These are phyloP conservation scores for Linum lewisii DNA, from an alignment of 345 rosid genomes.

Conservation along the genomic window DNA sequence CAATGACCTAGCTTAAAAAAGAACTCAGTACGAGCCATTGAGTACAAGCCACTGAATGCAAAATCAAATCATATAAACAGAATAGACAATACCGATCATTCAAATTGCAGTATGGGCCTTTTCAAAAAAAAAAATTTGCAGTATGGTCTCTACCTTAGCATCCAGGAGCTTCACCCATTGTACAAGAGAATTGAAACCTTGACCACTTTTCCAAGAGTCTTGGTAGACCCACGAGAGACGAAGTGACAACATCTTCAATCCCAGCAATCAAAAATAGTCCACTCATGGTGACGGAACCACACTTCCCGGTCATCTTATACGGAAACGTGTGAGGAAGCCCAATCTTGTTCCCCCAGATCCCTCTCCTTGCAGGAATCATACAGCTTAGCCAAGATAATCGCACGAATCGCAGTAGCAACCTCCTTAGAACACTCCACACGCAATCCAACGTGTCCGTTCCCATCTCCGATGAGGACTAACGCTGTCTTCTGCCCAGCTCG, in stretches of 20 bases:
- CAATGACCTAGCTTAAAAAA: neutral
- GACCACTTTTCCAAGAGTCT: constrained; percentile 75
- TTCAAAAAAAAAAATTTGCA: no score
- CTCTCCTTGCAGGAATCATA: constrained; percentile 62
- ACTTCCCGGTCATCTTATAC: constrained; percentile 66
- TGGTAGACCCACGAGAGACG: constrained; percentile 71
- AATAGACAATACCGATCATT: no score
- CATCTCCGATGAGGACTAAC: neutral
- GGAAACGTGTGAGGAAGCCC: constrained; percentile 66
- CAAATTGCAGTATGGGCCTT: no score
- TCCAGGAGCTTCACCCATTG: no score
- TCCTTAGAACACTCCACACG: constrained; percentile 50
- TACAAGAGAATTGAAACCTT: constrained; percentile 35
- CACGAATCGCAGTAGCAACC: constrained; percentile 4
- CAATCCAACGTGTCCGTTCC: neutral
- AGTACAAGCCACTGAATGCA: no score
- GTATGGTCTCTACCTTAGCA: no score
- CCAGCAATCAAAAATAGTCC: no score
- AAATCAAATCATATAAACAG: no score
- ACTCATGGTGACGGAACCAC: constrained; percentile 58
- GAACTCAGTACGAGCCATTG: neutral
- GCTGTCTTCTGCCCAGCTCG: constrained; percentile 43
- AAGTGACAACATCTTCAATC: constrained; percentile 72
- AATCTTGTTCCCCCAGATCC: constrained; percentile 75
- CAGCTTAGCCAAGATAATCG: constrained; percentile 40